Conservation (phyloP, 352 stramenopile species). For the Thraustochytrium striatum region DNA sequence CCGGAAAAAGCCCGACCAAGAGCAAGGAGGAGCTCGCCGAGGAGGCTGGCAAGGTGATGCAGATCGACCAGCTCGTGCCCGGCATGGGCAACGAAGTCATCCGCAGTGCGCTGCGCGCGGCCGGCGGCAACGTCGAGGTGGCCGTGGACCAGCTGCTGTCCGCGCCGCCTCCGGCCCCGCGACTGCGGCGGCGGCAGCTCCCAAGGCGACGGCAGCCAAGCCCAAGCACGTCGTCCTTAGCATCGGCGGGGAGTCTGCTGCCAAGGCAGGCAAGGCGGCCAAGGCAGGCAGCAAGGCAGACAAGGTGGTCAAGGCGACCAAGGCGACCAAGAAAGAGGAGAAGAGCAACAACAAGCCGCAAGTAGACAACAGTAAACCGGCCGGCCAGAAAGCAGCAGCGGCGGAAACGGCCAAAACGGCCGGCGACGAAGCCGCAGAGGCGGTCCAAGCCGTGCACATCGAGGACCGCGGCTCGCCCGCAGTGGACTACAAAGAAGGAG, state of each 20-base stretch:
- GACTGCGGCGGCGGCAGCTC: background rate
- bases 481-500: constrained; percentile 19
- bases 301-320: background rate
- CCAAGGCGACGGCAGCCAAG: background rate
- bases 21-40: background rate
- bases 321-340: background rate
- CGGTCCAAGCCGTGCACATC: too few species aligned
- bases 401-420: background rate
- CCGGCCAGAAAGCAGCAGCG: background rate
- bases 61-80: background rate
- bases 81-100: background rate
- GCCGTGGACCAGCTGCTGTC: constrained; percentile 26
- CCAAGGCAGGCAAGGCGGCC: background rate
- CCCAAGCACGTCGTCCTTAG: constrained; percentile 14
- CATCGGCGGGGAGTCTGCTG: background rate
- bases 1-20: background rate
- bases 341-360: too few species aligned
- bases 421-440: background rate
- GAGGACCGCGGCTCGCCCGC: background rate
- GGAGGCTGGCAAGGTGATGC: background rate
- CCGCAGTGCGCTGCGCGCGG: background rate
- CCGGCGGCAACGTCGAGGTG: constrained; percentile 1
- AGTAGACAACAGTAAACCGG: too few species aligned
- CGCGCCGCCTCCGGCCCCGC: background rate
- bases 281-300: background rate